Base-by-base conservation (phyloP, 257 asterid species). In the Primulina tabacum region DNA sequence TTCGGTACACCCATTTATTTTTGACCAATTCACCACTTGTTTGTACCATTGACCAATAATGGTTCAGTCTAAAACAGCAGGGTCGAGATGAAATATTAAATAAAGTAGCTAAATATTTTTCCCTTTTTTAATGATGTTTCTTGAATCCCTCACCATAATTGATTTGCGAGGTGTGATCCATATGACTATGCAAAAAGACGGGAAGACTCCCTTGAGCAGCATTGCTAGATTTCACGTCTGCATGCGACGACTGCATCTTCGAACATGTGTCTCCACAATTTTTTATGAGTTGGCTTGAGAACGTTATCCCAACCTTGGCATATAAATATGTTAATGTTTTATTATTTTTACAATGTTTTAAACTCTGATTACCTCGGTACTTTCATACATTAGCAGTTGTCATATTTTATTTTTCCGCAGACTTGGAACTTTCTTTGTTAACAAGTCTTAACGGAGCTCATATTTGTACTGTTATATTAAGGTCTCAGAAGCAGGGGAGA, bases 401-500 rank as follows among this genome's bases (percentile, higher is more conserved):
- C 62, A 30, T 40, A 21, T 29, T 38, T 52, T 66, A 20, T 32
- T 2, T n/a, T 29, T 37, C 32, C 38, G 28, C 7, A 9, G 10
- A 28, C 34, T 62, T 61, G 64, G 47, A 61, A 68, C 38, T 14
- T 52, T 21, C 61, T 29, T 17, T 35, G 59, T 33, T 16, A 21
- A 52, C 35, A 29, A 29, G 4, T 52, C 5, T 34, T n/a, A 32
- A 40, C 38, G 14, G 20, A 38, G 38, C 66, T 73, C 60, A 68
- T 68, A 57, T 18, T 18, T 69, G 0, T 35, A 63, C 70, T 67
- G 40, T 6, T 75, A 58, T 67, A 29, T 71, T 47, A 79, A 92
- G 98, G 99, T 93, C 67, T 93, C 91, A 34, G 99, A 93, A 80
- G 90, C 94, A 37, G 97, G 99, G 52, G 97, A 93, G 75, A 93